These are phyloP conservation scores for Coffea humblotiana DNA, from an alignment of 305 asterid genomes.

Conservation along the genomic window DNA sequence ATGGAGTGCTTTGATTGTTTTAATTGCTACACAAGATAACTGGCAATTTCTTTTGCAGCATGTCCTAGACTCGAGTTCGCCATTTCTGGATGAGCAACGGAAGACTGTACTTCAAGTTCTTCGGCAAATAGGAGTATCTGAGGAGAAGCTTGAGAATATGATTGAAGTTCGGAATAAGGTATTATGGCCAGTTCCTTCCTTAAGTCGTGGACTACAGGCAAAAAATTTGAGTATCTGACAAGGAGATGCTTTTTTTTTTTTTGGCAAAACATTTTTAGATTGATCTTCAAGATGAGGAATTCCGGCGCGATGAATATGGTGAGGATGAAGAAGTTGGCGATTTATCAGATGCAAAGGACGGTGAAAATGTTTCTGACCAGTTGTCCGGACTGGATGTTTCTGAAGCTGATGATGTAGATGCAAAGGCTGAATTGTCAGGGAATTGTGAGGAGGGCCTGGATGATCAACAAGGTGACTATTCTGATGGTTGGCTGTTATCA, in stretches of 20 bases:
- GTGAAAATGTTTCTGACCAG: constrained; percentile 32
- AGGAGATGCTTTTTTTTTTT: constrained; percentile 3
- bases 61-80: constrained; percentile 91
- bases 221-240: not conserved
- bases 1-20: not conserved
- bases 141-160: constrained; percentile 83
- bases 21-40: not conserved
- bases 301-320: constrained; percentile 31
- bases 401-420: constrained; percentile 29
- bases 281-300: constrained; percentile 59
- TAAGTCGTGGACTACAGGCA: not conserved
- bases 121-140: constrained; percentile 66
- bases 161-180: constrained; percentile 99
- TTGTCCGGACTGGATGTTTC: constrained; percentile 19
- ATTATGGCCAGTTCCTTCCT: not conserved
- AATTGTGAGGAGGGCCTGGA: constrained; percentile 33
- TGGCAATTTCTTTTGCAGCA: constrained; percentile 52
- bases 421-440: constrained; percentile 31
- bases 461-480: constrained; percentile 32
- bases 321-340: constrained; percentile 34
- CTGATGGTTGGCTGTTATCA: constrained; percentile 54
- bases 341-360: constrained; percentile 43
- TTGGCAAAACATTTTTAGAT: constrained; percentile 39
- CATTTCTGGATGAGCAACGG: constrained; percentile 69
- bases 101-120: constrained; percentile 82